phyloP scores from a whole-genome alignment of 305 asterid species.

The Solanum hybrid region DNA sequence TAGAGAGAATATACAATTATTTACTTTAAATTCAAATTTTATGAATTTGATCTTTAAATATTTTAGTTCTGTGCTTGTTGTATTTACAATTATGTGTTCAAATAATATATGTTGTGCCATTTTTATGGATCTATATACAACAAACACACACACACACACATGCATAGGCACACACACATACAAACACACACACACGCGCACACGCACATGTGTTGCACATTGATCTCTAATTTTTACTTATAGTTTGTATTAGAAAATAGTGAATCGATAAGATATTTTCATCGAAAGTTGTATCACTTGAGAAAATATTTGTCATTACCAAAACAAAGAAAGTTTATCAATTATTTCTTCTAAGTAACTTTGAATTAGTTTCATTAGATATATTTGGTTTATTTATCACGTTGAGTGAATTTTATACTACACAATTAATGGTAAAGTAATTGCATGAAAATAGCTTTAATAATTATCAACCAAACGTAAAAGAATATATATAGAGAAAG shows the following conservation, averaged over 20 bases:
- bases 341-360: too few species aligned
- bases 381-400: too few species aligned
- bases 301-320: not conserved
- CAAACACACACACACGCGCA: rapidly evolving
- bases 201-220: not conserved
- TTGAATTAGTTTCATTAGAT: not conserved
- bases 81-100: too few species aligned
- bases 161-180: not conserved
- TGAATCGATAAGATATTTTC: too few species aligned
- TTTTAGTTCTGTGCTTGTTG: too few species aligned
- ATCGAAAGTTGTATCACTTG: not conserved
- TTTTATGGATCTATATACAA: not conserved
- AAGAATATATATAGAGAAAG: not conserved
- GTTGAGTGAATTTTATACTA: not conserved
- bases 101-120: not conserved
- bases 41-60: too few species aligned
- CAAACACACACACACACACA: rapidly evolving
- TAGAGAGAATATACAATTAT: not conserved
- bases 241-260: not conserved
- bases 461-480: too few species aligned
- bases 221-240: not conserved
- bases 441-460: not conserved
- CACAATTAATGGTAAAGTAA: too few species aligned
- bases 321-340: not conserved
- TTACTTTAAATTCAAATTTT: too few species aligned